Conservation (phyloP, 176 grass and related monocot species). For the Dendrocalamus sinicus region DNA sequence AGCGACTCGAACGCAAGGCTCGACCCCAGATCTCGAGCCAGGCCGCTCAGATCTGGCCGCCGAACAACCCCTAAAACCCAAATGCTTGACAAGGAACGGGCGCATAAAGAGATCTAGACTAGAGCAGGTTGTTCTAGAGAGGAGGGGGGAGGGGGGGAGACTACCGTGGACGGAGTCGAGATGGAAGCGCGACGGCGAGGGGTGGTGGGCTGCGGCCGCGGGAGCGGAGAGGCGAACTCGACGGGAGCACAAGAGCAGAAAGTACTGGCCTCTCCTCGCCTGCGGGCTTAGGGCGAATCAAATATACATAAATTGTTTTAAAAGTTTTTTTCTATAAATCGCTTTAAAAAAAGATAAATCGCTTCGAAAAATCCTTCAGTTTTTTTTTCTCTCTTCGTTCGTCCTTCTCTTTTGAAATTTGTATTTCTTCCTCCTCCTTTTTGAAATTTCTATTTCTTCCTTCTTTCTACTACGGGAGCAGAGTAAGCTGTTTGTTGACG, state of each 20-base stretch:
- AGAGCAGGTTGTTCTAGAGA: background rate
- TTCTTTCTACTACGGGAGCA: background rate
- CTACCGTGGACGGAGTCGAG: background rate
- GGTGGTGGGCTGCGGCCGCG: background rate
- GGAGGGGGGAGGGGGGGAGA: background rate
- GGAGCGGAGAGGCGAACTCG: background rate
- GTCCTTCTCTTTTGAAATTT: no score
- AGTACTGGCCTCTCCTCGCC: no score
- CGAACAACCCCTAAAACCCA: background rate
- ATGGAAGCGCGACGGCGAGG: background rate
- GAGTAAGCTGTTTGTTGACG: no score
- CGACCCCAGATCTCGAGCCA: background rate
- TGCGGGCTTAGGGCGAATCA: no score
- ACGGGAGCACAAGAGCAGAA: background rate
- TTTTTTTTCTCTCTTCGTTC: no score
- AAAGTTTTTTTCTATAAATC: no score
- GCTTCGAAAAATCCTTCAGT: no score
- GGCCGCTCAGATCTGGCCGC: constrained; percentile 1
- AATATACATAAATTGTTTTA: no score
- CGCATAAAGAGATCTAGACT: background rate
- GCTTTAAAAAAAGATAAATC: no score
- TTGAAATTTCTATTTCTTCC: background rate
- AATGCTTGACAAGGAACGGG: background rate
- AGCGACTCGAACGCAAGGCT: background rate
- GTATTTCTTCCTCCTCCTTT: no score